phyloP scores from a whole-genome alignment of 2,329 filamentous ascomycete species.

The Penicillium polonicum region DNA sequence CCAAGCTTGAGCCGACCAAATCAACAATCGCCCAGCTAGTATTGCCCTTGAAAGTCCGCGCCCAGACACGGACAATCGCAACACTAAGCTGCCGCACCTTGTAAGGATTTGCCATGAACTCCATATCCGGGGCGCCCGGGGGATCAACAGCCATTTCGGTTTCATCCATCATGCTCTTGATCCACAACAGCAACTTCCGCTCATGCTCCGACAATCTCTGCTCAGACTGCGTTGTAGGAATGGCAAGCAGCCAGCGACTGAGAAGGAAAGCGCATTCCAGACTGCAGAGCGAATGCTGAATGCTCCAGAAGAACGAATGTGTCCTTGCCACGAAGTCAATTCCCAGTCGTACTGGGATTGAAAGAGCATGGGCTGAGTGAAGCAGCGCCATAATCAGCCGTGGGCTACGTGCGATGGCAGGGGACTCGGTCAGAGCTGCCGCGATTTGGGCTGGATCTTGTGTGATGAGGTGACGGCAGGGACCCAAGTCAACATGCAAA shows the following conservation, averaged over 20 bases:
- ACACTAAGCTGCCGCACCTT: slow-evolving; percentile 49
- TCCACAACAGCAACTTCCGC: slow-evolving; percentile 48
- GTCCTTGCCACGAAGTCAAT: slow-evolving; percentile 54
- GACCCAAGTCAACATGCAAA: slow-evolving; percentile 49
- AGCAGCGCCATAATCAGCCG: slow-evolving; percentile 52
- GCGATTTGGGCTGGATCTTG: slow-evolving; percentile 50
- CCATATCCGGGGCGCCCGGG: slow-evolving; percentile 39
- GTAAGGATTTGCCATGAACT: slow-evolving; percentile 44
- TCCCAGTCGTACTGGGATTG: slow-evolving; percentile 54
- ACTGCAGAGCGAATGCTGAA: slow-evolving; percentile 56
- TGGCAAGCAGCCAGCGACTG: slow-evolving; percentile 48
- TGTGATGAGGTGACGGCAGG: slow-evolving; percentile 48
- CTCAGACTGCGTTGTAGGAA: slow-evolving; percentile 44
- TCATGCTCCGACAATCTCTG: slow-evolving; percentile 49
- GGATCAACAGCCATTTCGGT: slow-evolving; percentile 47
- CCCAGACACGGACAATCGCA: slow-evolving; percentile 50
- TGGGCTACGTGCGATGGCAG: slow-evolving; percentile 45
- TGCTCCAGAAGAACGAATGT: slow-evolving; percentile 56
- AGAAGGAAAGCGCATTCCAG: slow-evolving; percentile 54
- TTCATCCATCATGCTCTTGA: slow-evolving; percentile 52
- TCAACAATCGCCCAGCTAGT: slow-evolving; percentile 52
- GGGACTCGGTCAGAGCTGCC: slow-evolving; percentile 45
- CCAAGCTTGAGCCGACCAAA: slow-evolving; percentile 47
- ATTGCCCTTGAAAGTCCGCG: slow-evolving; percentile 48
- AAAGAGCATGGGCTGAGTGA: slow-evolving; percentile 55